These are phyloP conservation scores for Dactylis glomerata DNA, from an alignment of 176 grass and related monocot genomes.

Conservation along the genomic window DNA sequence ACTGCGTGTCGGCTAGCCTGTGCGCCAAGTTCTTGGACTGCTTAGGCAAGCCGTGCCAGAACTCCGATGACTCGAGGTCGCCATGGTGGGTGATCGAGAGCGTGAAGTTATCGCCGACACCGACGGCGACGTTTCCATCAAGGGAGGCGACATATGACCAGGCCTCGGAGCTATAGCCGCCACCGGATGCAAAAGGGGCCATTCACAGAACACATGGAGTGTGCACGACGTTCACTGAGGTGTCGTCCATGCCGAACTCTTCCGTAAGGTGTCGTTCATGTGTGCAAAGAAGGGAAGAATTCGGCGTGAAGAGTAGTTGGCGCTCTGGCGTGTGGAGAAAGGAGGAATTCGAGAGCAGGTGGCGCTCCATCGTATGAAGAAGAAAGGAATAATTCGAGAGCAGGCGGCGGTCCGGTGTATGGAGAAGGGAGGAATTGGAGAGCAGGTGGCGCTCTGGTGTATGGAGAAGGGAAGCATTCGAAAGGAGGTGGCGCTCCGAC, in stretches of 20 bases:
- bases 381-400: background rate
- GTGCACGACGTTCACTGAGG: background rate
- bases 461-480: background rate
- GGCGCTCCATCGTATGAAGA: too few relatives aligned
- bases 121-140: background rate
- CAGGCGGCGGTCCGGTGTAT: too few relatives aligned
- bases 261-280: too few relatives aligned
- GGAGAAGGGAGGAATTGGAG: background rate
- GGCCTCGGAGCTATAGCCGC: slow-evolving; percentile 63
- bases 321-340: too few relatives aligned
- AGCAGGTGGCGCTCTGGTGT: too few relatives aligned
- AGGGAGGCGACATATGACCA: slow-evolving; percentile 56
- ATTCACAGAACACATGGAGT: slow-evolving; percentile 79
- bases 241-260: too few relatives aligned
- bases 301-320: too few relatives aligned
- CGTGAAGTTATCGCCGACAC: slow-evolving; percentile 13
- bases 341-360: too few relatives aligned
- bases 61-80: slow-evolving; percentile 46
- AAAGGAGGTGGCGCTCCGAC: too few relatives aligned
- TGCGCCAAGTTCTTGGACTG: slow-evolving; percentile 37
- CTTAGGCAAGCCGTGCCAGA: slow-evolving; percentile 59
- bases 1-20: slow-evolving; percentile 31
- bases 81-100: slow-evolving; percentile 55
- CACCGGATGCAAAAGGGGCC: slow-evolving; percentile 61
- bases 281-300: background rate